Base-by-base conservation (phyloP, 2,329 filamentous ascomycete species). In the Ceratocystis colombiana region DNA sequence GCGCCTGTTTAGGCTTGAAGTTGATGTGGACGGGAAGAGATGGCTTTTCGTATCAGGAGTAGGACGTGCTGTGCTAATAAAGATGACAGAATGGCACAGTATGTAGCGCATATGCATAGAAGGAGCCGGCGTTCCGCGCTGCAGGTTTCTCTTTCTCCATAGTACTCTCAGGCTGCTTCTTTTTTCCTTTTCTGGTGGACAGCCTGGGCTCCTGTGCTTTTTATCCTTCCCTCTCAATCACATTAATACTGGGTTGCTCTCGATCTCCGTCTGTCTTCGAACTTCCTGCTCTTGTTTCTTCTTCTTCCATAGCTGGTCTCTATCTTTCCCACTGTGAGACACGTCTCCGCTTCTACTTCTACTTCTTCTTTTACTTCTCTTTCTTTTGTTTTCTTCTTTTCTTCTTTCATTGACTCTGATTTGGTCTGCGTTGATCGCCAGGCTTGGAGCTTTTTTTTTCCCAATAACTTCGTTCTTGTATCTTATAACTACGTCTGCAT, bases 291-390 rank as follows among this genome's bases (percentile, higher is more conserved):
- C 15, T 22, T 50, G n/a, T 22, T 50, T 5, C 48, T 50, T 22
- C 48, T 46, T 71, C 72, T 73, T 75, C 72, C 70, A 72, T 73
- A 73, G 55, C 55, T 59, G 55, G 55, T 69, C 62, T 69, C 70
- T 71, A 69, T 65, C 65, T 44, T 50, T 53, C 6, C 46, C 25
- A 50, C 25, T 10, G 22, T n/a, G 44, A 68, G 69, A 70, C 68
- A 69, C 64, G 72, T 73, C 69, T 70, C 69, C 73, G 70, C 74
- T 75, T 73, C 71, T 70, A 15, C 37, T 41, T 41, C 30, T 33
- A 33, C 30, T 33, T 33, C 30, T 70, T 72, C 71, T 72, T 68
- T 71, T 70, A 33, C 71, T 70, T 70, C 67, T 68, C 68, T 72
- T 71, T 64, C 48, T 70, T 69, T 66, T 66, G 69, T 64, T 55